Conservation (phyloP, 371 early-diverging fungal genomes). For the Syncephalastrum sp. region DNA sequence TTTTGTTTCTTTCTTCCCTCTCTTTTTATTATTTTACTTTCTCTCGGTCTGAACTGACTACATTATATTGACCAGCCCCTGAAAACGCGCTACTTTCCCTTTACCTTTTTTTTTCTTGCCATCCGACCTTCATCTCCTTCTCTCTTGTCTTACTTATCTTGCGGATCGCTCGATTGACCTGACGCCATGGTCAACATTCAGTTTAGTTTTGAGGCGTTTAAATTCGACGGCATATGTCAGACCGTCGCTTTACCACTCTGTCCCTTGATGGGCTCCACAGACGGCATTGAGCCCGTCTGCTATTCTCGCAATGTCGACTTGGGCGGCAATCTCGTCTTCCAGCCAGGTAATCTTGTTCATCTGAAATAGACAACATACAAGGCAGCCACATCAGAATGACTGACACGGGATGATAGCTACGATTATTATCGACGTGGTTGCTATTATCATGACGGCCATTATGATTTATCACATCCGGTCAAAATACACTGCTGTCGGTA, state of each 20-base stretch:
- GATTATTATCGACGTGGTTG: constrained; percentile 85
- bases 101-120: constrained; percentile 7
- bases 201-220: constrained; percentile 73
- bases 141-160: constrained; percentile 15
- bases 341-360: constrained; percentile 66
- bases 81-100: not conserved
- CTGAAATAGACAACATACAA: not conserved
- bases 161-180: not conserved
- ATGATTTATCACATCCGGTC: constrained; percentile 96
- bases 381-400: not conserved
- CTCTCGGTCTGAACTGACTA: too few relatives aligned
- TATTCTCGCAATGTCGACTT: constrained; percentile 92
- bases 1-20: too few relatives aligned
- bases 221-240: constrained; percentile 83
- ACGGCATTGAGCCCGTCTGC: constrained; percentile 87
- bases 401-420: constrained; percentile 52
- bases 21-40: too few relatives aligned
- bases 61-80: too few relatives aligned
- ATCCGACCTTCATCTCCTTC: constrained; percentile 2
- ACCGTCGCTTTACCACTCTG: constrained; percentile 84
- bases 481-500: constrained; percentile 97
- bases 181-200: constrained; percentile 37
- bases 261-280: constrained; percentile 75
- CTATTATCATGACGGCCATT: constrained; percentile 93
- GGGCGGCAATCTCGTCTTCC: constrained; percentile 79